Evolutionary conservation across 441 rosid genomes (phyloP), one percentile per base, ranked within the genome.

Genomic region (Aquilaria agallochum): DNA sequence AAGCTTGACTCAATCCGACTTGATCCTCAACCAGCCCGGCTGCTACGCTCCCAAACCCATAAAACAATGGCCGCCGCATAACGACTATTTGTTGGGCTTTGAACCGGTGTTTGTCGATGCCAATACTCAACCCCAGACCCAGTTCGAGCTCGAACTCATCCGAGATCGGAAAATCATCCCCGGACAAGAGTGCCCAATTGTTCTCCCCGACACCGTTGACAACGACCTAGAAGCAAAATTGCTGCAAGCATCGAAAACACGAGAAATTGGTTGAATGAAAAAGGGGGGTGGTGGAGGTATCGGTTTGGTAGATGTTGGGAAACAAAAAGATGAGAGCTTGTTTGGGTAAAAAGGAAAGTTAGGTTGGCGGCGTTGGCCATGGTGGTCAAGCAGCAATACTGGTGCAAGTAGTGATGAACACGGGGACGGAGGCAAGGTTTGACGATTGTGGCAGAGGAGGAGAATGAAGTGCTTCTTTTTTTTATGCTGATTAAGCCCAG

Each of bases 111-210:
- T 32, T 50, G 55, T 53, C 68, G 52, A 71, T 72, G 33, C 82
- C 85, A n/a, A 92, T 80, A 67, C 86, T 78, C 80, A 92, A 67
- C 13, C 81, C 88, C 42, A 91, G 92, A 56, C 83, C 89, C 47
- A 88, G 71, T 49, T 87, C 90, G 2, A 88, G 76, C 58, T 79
- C 88, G 52, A 69, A 75, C 56, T 82, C 92, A 48, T 70, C 75
- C 0, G 93, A 88, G 70, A 74, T 70, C 31, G 90, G 89, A 36
- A 91, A 89, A 66, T 81, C 27, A 20, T 20, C 98, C 82, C 83
- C 92, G 4, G 87, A 87, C 4, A 96, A 92, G 45, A 83, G 64
- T 15, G 72, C 87, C 50, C 76, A 49, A 61, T 75, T 75, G 32
- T 83, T 93, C 11, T 85, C 90, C 65, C 72, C 11, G 90, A 88